Evolutionary conservation across 768 basidiomycete species (phyloP).

Genomic region (Lactifluus hygrophoroides): DNA sequence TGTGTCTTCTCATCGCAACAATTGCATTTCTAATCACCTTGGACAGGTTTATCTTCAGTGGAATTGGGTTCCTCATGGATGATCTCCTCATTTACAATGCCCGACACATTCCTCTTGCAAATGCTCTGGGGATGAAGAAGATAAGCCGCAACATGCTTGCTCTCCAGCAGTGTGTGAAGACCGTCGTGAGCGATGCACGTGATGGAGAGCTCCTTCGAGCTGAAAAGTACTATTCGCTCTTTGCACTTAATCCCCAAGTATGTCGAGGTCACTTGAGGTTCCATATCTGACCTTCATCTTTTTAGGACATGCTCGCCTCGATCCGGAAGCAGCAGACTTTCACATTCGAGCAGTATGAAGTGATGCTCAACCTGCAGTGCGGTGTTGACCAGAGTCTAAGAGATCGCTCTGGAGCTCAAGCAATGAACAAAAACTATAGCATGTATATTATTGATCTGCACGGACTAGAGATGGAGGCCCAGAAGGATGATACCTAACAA

Average conservation of each 20-base stretch:
- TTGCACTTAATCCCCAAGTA: slow-evolving; percentile 66
- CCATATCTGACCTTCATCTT: not conserved
- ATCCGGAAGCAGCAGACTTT: slow-evolving; percentile 58
- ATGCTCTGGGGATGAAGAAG: slow-evolving; percentile 73
- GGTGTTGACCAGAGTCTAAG: slow-evolving; percentile 60
- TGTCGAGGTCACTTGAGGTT: slow-evolving; percentile 20
- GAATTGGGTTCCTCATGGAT: slow-evolving; percentile 80
- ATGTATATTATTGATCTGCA: slow-evolving; percentile 89
- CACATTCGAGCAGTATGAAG: slow-evolving; percentile 88
- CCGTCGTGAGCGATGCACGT: slow-evolving; percentile 51
- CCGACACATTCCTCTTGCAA: slow-evolving; percentile 58
- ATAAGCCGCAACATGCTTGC: slow-evolving; percentile 84
- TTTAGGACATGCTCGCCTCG: slow-evolving; percentile 67
- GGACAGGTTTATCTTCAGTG: slow-evolving; percentile 76
- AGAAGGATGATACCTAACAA: slow-evolving; percentile 31
- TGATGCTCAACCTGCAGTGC: slow-evolving; percentile 84
- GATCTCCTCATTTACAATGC: slow-evolving; percentile 71
- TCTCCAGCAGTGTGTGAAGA: slow-evolving; percentile 84
- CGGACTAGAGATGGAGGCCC: slow-evolving; percentile 53
- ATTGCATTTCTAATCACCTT: slow-evolving; percentile 12
- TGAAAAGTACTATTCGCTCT: slow-evolving; percentile 76
- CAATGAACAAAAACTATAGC: slow-evolving; percentile 66
- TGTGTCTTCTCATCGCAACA: slow-evolving; percentile 30
- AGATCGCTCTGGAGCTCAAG: slow-evolving; percentile 42
- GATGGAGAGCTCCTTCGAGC: slow-evolving; percentile 67